These are phyloP conservation scores for Insectozyma bohioensis DNA, from an alignment of 1,139 yeast genomes.

Conservation along the genomic window DNA sequence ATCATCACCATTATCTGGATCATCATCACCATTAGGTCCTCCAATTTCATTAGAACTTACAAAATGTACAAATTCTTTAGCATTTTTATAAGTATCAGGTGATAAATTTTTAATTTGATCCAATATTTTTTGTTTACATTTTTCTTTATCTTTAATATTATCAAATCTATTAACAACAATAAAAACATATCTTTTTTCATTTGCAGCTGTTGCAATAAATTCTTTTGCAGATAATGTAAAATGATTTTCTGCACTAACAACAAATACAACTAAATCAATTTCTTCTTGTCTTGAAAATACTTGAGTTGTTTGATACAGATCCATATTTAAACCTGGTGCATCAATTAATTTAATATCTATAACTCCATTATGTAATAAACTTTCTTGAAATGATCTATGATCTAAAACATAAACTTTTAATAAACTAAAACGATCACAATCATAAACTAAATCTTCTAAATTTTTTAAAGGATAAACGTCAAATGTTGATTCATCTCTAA, in stretches of 20 bases:
- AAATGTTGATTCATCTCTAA: slow-evolving; percentile 65
- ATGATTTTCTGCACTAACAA: slow-evolving; percentile 94
- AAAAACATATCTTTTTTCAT: slow-evolving; percentile 87
- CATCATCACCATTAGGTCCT: slow-evolving; percentile 26
- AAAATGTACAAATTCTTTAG: slow-evolving; percentile 91
- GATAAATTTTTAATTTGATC: slow-evolving; percentile 86
- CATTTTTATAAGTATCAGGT: slow-evolving; percentile 87
- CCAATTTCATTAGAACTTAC: slow-evolving; percentile 56
- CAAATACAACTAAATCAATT: slow-evolving; percentile 93
- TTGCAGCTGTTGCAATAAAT: slow-evolving; percentile 86
- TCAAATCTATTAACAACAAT: slow-evolving; percentile 94
- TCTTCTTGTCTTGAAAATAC: slow-evolving; percentile 96
- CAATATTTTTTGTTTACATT: slow-evolving; percentile 73
- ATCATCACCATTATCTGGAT: slow-evolving; percentile 23
- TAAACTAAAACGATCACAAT: slow-evolving; percentile 68
- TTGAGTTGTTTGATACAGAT: slow-evolving; percentile 91
- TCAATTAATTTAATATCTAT: slow-evolving; percentile 91
- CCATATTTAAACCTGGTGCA: slow-evolving; percentile 96
- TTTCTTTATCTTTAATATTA: slow-evolving; percentile 72
- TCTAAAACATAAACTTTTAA: slow-evolving; percentile 84
- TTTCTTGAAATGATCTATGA: slow-evolving; percentile 62
- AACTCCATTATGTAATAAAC: slow-evolving; percentile 83
- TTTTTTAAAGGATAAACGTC: slow-evolving; percentile 52
- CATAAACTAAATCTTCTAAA: slow-evolving; percentile 69
- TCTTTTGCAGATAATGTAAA: slow-evolving; percentile 93